Evolutionary conservation across 176 grass and related monocot genomes (phyloP).

Genomic region (Eleusine coracana): DNA sequence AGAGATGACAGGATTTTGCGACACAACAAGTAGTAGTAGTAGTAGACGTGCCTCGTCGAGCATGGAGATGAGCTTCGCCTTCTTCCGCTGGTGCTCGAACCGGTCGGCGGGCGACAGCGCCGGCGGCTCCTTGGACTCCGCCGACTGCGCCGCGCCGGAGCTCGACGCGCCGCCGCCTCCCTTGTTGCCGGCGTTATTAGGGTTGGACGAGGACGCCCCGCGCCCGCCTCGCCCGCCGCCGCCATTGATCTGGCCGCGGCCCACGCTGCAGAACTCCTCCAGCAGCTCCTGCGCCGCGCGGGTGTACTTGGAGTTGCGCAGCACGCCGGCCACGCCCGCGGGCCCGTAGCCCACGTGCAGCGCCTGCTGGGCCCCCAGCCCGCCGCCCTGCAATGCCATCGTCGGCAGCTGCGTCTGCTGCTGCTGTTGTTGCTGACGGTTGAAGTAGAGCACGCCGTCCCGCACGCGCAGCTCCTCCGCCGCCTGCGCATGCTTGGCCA

Average conservation of each 20-base stretch:
- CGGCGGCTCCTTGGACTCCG: slow-evolving; percentile 67
- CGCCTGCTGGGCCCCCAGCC: slow-evolving; percentile 26
- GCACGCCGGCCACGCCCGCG: slow-evolving; percentile 54
- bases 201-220: slow-evolving; percentile 49
- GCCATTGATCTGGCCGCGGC: slow-evolving; percentile 72
- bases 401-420: slow-evolving; percentile 37
- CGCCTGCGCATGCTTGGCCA: slow-evolving; percentile 60
- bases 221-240: slow-evolving; percentile 32
- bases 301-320: slow-evolving; percentile 91
- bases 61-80: slow-evolving; percentile 96
- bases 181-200: slow-evolving; percentile 37
- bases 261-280: slow-evolving; percentile 98
- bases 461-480: slow-evolving; percentile 81
- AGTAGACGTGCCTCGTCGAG: slow-evolving; percentile 88
- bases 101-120: slow-evolving; percentile 87
- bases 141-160: slow-evolving; percentile 60
- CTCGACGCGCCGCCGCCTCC: slow-evolving; percentile 40
- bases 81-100: slow-evolving; percentile 97
- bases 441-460: slow-evolving; percentile 88
- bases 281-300: slow-evolving; percentile 91
- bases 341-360: slow-evolving; percentile 74
- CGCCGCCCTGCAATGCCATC: slow-evolving; percentile 63
- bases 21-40: not conserved
- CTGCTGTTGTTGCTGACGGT: slow-evolving; percentile 59
- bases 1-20: not conserved